These are phyloP conservation scores for Trichosporon sp. DNA, from an alignment of 1,284 basidiomycete species.

Conservation along the genomic window DNA sequence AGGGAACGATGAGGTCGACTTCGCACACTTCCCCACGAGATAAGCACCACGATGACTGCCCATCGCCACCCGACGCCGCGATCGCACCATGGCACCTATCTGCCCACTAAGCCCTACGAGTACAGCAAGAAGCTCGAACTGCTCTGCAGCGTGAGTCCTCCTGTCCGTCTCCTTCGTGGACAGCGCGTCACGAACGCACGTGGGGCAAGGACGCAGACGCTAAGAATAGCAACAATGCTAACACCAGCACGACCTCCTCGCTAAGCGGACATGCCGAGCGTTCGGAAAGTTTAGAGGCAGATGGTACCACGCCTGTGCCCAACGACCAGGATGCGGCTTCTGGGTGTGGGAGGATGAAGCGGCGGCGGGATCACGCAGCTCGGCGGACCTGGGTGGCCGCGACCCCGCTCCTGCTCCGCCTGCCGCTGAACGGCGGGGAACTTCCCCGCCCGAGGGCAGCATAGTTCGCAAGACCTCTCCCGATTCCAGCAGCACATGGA, in stretches of 20 bases:
- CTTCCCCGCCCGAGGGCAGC: not conserved
- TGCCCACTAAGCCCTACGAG: not conserved
- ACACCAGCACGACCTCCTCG: not conserved
- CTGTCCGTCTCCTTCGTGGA: too few relatives aligned
- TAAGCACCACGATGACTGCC: not conserved
- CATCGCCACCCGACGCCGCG: not conserved
- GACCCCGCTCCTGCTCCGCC: not conserved
- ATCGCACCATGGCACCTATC: not conserved
- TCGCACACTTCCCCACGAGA: not conserved
- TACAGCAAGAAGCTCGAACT: not conserved
- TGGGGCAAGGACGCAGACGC: too few relatives aligned
- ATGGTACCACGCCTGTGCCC: not conserved
- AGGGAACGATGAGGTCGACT: not conserved
- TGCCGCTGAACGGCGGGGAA: not conserved
- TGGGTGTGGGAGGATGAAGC: not conserved
- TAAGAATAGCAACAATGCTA: not conserved
- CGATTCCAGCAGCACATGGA: not conserved
- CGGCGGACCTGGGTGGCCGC: not conserved
- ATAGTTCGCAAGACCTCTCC: not conserved
- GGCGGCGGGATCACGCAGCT: not conserved
- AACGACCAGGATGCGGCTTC: not conserved
- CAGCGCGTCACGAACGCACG: too few relatives aligned
- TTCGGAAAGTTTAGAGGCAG: not conserved
- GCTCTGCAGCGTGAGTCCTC: not conserved
- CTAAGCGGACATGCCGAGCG: not conserved